phyloP scores from a whole-genome alignment of 2,329 filamentous ascomycete species.

The Penicillium griseofulvum region DNA sequence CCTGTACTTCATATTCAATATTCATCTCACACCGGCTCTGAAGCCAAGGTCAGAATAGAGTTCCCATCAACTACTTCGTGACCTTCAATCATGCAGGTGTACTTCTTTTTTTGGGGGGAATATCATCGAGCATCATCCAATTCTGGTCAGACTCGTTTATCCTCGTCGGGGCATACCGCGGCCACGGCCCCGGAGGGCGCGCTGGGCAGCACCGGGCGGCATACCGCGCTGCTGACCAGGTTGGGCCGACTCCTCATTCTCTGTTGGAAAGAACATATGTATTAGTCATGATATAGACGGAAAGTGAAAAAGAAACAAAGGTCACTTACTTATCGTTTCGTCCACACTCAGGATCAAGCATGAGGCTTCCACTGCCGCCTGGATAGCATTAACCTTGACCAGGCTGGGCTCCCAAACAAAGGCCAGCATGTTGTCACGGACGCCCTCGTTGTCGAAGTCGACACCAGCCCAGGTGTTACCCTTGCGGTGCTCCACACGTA shows the following conservation, averaged over 20 bases:
- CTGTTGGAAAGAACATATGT: slow-evolving; percentile 32
- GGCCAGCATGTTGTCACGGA: slow-evolving; percentile 87
- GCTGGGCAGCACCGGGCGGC: slow-evolving; percentile 80
- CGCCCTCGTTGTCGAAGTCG: slow-evolving; percentile 88
- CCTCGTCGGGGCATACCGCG: slow-evolving; percentile 71
- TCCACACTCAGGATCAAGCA: slow-evolving; percentile 96
- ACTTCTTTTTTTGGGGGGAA: slow-evolving; percentile 14
- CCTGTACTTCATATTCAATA: slow-evolving; percentile 10
- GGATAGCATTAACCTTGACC: slow-evolving; percentile 95
- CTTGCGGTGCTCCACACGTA: slow-evolving; percentile 94
- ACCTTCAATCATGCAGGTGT: slow-evolving; percentile 1
- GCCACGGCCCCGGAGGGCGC: slow-evolving; percentile 80
- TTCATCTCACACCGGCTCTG: slow-evolving; percentile 12
- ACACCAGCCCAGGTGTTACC: slow-evolving; percentile 93
- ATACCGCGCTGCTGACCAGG: slow-evolving; percentile 75
- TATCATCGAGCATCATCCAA: slow-evolving; percentile 19
- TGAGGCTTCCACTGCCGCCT: slow-evolving; percentile 90
- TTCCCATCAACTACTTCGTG: background rate
- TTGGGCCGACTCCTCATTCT: slow-evolving; percentile 86
- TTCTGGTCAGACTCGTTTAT: slow-evolving; percentile 28
- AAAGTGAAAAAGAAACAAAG: background rate
- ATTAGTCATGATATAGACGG: slow-evolving; percentile 16
- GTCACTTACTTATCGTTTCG: slow-evolving; percentile 79
- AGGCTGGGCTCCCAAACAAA: slow-evolving; percentile 98
- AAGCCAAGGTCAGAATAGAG: slow-evolving; percentile 1